These are phyloP conservation scores for Geoglossum glabrum DNA, from an alignment of 495 filamentous ascomycete species.

Conservation along the genomic window DNA sequence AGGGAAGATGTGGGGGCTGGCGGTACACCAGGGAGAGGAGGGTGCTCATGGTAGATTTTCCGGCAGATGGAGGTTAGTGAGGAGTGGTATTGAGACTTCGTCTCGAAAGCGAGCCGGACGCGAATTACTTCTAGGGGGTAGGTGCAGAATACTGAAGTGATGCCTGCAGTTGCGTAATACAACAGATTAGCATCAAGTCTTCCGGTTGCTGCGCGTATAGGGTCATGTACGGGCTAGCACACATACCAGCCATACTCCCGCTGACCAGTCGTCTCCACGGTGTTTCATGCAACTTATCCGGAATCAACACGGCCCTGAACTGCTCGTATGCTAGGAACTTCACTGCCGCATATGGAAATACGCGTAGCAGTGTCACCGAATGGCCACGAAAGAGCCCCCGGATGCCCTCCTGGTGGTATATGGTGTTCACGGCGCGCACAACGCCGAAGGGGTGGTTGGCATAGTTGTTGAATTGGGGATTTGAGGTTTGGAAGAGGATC, in stretches of 20 bases:
- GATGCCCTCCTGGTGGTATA: slow-evolving; percentile 52
- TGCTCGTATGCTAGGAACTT: slow-evolving; percentile 98
- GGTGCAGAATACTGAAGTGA: slow-evolving; percentile 82
- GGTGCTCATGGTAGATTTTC: slow-evolving; percentile 64
- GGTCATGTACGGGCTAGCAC: not conserved
- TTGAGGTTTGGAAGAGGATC: slow-evolving; percentile 92
- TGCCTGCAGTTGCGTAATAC: slow-evolving; percentile 28
- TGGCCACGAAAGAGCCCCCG: slow-evolving; percentile 77
- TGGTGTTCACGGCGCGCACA: slow-evolving; percentile 55
- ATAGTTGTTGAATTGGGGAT: slow-evolving; percentile 85
- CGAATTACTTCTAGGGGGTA: slow-evolving; percentile 86
- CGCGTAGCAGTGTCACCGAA: slow-evolving; percentile 79
- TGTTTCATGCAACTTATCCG: slow-evolving; percentile 51
- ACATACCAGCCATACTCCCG: slow-evolving; percentile 42
- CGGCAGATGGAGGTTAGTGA: slow-evolving; percentile 52
- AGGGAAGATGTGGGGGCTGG: slow-evolving; percentile 7
- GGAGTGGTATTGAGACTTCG: slow-evolving; percentile 42
- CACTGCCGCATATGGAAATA: slow-evolving; percentile 93
- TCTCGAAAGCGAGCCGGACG: slow-evolving; percentile 88
- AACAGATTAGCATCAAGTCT: not conserved
- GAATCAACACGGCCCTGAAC: slow-evolving; percentile 58
- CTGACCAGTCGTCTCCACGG: slow-evolving; percentile 53
- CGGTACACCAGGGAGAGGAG: slow-evolving; percentile 11
- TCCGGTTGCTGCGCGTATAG: not conserved
- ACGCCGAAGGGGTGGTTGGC: slow-evolving; percentile 71